Conservation (phyloP, 768 basidiomycete species). For the Rhodotorula kratochvilovae region DNA sequence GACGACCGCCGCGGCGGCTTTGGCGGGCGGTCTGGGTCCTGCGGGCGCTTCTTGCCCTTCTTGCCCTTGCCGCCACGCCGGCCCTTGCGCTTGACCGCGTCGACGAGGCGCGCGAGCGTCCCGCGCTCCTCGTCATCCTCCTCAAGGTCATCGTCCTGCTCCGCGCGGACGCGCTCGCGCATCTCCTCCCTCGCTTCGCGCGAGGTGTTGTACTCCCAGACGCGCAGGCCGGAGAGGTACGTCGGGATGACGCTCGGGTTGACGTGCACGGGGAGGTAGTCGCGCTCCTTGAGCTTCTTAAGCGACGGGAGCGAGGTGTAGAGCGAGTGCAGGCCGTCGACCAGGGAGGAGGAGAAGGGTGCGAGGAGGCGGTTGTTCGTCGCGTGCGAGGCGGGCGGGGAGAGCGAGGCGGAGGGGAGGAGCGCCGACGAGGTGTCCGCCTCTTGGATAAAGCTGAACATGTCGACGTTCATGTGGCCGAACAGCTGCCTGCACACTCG, state of each 20-base stretch:
- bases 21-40: slow-evolving; percentile 52
- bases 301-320: slow-evolving; percentile 20
- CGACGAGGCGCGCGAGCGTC: background rate
- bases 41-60: slow-evolving; percentile 49
- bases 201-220: slow-evolving; percentile 75
- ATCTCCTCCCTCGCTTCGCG: slow-evolving; percentile 31
- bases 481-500: slow-evolving; percentile 15
- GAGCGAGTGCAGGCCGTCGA: slow-evolving; percentile 12
- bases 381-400: background rate
- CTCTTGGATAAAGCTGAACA: background rate
- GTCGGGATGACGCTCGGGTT: slow-evolving; percentile 81
- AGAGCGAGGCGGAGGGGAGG: background rate
- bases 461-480: slow-evolving; percentile 27
- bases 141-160: slow-evolving; percentile 12
- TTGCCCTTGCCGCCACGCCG: slow-evolving; percentile 41
- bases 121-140: slow-evolving; percentile 20
- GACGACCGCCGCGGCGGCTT: slow-evolving; percentile 12
- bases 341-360: slow-evolving; percentile 1
- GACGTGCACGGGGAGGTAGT: slow-evolving; percentile 72
- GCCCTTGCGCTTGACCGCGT: slow-evolving; percentile 39
- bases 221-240: slow-evolving; percentile 72
- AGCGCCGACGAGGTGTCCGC: slow-evolving; percentile 17
- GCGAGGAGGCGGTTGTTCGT: background rate
- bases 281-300: slow-evolving; percentile 52
- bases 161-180: background rate